phyloP scores from a whole-genome alignment of 768 basidiomycete species.

The Nidularia pulvinata region DNA sequence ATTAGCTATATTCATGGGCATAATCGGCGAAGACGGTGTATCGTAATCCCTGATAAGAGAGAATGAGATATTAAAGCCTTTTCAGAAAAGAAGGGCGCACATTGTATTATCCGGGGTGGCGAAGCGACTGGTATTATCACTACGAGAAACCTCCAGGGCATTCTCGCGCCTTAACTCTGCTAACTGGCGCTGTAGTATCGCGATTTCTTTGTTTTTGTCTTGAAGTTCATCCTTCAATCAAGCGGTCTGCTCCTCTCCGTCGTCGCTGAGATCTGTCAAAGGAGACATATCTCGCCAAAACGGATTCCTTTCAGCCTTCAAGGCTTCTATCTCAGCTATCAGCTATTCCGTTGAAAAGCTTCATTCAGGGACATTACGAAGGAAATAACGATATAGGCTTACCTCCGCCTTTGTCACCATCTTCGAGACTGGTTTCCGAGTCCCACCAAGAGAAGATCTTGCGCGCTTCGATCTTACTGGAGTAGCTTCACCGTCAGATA shows the following conservation, averaged over 20 bases:
- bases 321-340: neutral
- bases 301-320: neutral
- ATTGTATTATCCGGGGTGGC: neutral
- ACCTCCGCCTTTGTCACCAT: conserved; percentile 42
- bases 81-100: neutral
- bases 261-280: conserved; percentile 26
- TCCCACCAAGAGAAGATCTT: conserved; percentile 6
- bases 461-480: conserved; percentile 5
- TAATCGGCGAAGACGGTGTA: neutral
- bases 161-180: conserved; percentile 3
- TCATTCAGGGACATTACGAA: neutral
- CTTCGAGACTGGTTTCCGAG: conserved; percentile 20
- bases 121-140: neutral
- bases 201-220: conserved; percentile 21
- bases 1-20: neutral
- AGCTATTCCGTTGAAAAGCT: conserved; percentile 6
- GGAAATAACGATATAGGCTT: conserved; percentile 1
- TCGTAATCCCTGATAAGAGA: neutral
- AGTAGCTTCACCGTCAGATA: neutral
- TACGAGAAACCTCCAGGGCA: neutral
- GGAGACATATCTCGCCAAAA: conserved; percentile 19
- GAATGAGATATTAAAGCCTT: neutral
- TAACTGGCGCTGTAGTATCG: conserved; percentile 19
- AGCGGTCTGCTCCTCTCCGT: conserved; percentile 21
- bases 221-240: conserved; percentile 21